Percentiles rank a stretch among this genome's conserved stretches.
Conservation (phyloP, 192 early-diverging fungal species). For the Gryganskiella cystojenkinii region DNA sequence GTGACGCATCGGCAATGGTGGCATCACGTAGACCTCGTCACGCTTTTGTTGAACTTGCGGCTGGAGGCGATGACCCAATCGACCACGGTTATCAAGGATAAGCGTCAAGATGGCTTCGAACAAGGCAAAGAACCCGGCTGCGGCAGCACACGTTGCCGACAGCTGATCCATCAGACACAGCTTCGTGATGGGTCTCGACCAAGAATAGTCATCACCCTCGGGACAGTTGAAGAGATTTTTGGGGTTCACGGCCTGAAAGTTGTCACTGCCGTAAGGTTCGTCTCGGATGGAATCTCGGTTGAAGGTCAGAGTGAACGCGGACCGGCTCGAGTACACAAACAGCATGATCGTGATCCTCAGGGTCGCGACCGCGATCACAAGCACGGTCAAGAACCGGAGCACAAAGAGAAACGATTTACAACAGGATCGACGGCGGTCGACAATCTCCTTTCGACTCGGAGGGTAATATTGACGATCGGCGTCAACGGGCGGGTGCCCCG, state of each 20-base stretch:
- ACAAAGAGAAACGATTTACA: neutral
- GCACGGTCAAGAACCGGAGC: constrained; percentile 9
- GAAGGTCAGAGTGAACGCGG: constrained; percentile 17
- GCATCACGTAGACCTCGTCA: too few species aligned
- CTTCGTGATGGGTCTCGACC: constrained; percentile 3
- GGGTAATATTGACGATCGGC: constrained; percentile 1
- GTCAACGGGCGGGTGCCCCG: neutral
- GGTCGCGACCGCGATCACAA: neutral
- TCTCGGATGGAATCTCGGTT: constrained; percentile 13
- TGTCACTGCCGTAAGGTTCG: neutral
- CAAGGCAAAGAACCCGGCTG: neutral
- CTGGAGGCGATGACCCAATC: neutral
- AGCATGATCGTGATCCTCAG: neutral
- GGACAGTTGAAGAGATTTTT: constrained; percentile 23
- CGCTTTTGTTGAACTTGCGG: too few species aligned
- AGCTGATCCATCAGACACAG: constrained; percentile 20
- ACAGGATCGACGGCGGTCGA: neutral
- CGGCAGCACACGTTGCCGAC: neutral
- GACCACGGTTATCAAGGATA: constrained; percentile 7
- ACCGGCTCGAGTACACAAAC: constrained; percentile 7
- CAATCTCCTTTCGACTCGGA: neutral
- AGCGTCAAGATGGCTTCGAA: constrained; percentile 11
- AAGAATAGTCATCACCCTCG: neutral
- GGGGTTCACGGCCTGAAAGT: constrained; percentile 3
- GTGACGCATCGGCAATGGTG: too few species aligned